These are phyloP conservation scores for Cladosporium sp. DNA, from an alignment of 2,329 filamentous ascomycete genomes.

Conservation along the genomic window DNA sequence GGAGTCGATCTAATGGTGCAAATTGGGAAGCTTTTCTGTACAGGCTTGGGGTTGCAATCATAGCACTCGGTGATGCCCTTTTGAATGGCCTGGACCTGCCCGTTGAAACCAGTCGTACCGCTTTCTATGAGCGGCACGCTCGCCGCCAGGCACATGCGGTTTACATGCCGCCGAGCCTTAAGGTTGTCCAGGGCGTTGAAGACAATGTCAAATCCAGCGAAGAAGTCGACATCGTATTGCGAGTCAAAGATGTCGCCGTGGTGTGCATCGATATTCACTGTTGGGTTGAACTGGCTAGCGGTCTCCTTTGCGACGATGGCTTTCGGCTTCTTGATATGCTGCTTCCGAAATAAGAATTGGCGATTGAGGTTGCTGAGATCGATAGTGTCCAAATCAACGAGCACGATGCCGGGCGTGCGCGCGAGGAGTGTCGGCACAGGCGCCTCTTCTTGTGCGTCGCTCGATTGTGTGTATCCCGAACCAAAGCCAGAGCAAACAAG, in stretches of 20 bases:
- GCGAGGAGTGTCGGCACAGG: constrained; percentile 6
- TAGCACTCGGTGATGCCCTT: constrained; percentile 86
- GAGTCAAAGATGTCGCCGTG: constrained; percentile 92
- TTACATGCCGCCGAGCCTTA: constrained; percentile 88
- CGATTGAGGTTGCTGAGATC: constrained; percentile 96
- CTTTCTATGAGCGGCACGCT: constrained; percentile 90
- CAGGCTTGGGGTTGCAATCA: constrained; percentile 84
- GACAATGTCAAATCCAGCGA: constrained; percentile 71
- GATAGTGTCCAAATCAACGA: constrained; percentile 97
- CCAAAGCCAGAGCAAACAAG: constrained; percentile 87
- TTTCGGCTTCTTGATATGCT: constrained; percentile 97
- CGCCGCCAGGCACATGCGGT: constrained; percentile 92
- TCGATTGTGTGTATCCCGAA: constrained; percentile 13
- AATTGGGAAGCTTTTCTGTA: constrained; percentile 87
- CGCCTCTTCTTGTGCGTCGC: background rate
- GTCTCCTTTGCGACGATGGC: constrained; percentile 90
- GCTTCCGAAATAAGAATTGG: constrained; percentile 91
- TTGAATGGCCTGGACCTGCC: constrained; percentile 94
- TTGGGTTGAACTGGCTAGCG: constrained; percentile 82
- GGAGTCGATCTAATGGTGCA: constrained; percentile 97
- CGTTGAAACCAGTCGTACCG: constrained; percentile 95
- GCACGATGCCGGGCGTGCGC: constrained; percentile 61
- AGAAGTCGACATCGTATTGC: constrained; percentile 84
- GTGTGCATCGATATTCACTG: constrained; percentile 77
- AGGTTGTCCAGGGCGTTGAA: constrained; percentile 98